These are phyloP conservation scores for Lantana camara DNA, from an alignment of 257 asterid genomes.

Conservation along the genomic window DNA sequence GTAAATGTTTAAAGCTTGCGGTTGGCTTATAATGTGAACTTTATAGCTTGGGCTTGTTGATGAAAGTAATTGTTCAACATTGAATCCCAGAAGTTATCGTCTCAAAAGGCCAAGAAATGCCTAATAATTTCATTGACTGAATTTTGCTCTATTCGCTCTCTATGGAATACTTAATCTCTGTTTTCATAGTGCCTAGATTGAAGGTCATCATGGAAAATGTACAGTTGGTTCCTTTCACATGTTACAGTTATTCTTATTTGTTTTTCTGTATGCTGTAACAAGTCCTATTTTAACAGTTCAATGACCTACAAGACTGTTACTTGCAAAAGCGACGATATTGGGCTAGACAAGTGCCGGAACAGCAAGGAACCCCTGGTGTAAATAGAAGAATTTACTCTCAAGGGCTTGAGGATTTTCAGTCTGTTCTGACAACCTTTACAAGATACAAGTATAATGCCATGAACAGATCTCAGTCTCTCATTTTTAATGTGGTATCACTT, in stretches of 20 bases:
- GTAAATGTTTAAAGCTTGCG: constrained; percentile 8
- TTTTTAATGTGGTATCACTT: constrained; percentile 17
- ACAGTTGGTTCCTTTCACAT: constrained; percentile 4
- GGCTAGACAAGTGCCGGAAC: constrained; percentile 50
- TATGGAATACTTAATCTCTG: background rate
- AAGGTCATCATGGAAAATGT: constrained; percentile 20
- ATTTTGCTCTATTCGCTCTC: background rate
- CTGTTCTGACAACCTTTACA: constrained; percentile 70
- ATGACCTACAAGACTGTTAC: constrained; percentile 81
- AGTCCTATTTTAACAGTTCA: constrained; percentile 50
- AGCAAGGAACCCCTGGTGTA: constrained; percentile 42
- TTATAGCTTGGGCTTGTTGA: too few species aligned
- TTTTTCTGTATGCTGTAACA: constrained; percentile 1
- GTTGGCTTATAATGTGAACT: constrained; percentile 4
- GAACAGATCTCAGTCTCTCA: constrained; percentile 17
- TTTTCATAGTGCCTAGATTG: background rate
- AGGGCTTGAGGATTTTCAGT: constrained; percentile 81
- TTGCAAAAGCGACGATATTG: constrained; percentile 68
- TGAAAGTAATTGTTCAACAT: background rate
- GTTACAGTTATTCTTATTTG: background rate
- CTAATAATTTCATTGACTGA: constrained; percentile 2
- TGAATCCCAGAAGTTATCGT: background rate
- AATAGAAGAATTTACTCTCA: constrained; percentile 56
- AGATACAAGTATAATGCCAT: constrained; percentile 63
- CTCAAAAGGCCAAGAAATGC: background rate